Evolutionary conservation across 176 grass and related monocot genomes (phyloP), one percentile per base, ranked within the genome.

Genomic region (Carex littledalei): DNA sequence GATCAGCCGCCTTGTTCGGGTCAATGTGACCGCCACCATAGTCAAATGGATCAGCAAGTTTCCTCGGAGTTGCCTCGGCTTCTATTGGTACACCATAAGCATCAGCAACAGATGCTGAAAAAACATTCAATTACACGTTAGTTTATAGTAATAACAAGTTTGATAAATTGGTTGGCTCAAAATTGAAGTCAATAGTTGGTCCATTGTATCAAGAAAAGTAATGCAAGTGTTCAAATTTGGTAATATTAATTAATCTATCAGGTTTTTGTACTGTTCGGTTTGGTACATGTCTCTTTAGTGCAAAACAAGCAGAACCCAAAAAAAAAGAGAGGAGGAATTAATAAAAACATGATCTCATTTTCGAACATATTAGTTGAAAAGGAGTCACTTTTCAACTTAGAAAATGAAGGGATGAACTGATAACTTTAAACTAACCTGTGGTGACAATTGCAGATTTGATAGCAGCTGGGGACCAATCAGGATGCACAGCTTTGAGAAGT

Each of bases 361-460:
- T 62, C 7, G 22, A 24, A 7, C n/a, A 63, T 0, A 63, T 63
- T 9, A 63, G 60, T 63, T 63, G 60, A 63, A 22, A 22, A 70
- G 13, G 32, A 70, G 67, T 70, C 3, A 12, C 17, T 21, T 60
- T 18, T 60, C 5, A 14, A 72, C 68, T 43, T 2, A 72, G 7
- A 35, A 45, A 49, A 47, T 0, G 6, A 35, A 37, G 5, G 12
- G 50, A 31, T 26, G 24, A 26, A 65, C 5, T 10, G 21, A 65
- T 13, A 29, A 65, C 12, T 31, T 45, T 47, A 8, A 20, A 47
- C 52, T 17, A 34, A 94, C 93, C 90, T 5, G 90, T 91, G 6
- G 90, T 92, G 62, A 92, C 85, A 35, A 92, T 49, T 67, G 90
- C 90, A 7, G 88, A 92, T 84, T 94, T 94, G 0, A 92, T 69